Base-by-base conservation (phyloP, 768 basidiomycete species). In the Auriculariales sp. region DNA sequence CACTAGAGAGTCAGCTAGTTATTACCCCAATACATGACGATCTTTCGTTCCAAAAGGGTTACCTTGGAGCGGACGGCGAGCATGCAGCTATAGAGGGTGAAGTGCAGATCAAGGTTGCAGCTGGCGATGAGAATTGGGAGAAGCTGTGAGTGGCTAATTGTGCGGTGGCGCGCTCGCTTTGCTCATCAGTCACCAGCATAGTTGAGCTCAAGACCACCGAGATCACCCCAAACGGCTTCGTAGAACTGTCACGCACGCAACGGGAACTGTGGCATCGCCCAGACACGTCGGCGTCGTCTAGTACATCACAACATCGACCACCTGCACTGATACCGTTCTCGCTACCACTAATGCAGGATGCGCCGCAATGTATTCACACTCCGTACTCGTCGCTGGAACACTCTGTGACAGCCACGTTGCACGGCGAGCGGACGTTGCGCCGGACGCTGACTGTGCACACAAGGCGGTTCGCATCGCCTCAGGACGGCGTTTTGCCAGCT, bases 41-140 rank as follows among this genome's bases (percentile, higher is more conserved):
- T 19, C 68, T 84, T 50, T 75, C 79, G 61, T 93, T 92, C 58
- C 90, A 92, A 66, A 83, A 80, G 58, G 90, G 90, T 10, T 87
- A 75, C 61, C 70, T 92, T 6, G 90, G 90, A 47, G 84, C 81
- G 22, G 85, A 88, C 50, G 84, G 75, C 47, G 88, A 90, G 63
- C 73, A 71, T 52, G 85, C 88, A 12, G 81, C 85, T 7, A 75
- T 92, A 48, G 88, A 90, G 59, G 90, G 90, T 44, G 89, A 91
- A 60, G 70, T 92, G 15, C 89, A 91, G 61, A 69, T 91, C 56
- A 92, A 91, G 64, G 82, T 77, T 50, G 71, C 71, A 30, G 71
- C 70, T 48, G 69, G 67, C 48, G 71, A 44, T 15, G 39, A 44
- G 22, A 25, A 67, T 55, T 85, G 82, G 78, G 63, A 66, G 50